phyloP scores from a whole-genome alignment of 2,329 filamentous ascomycete species.

The Monosporascus sp. region DNA sequence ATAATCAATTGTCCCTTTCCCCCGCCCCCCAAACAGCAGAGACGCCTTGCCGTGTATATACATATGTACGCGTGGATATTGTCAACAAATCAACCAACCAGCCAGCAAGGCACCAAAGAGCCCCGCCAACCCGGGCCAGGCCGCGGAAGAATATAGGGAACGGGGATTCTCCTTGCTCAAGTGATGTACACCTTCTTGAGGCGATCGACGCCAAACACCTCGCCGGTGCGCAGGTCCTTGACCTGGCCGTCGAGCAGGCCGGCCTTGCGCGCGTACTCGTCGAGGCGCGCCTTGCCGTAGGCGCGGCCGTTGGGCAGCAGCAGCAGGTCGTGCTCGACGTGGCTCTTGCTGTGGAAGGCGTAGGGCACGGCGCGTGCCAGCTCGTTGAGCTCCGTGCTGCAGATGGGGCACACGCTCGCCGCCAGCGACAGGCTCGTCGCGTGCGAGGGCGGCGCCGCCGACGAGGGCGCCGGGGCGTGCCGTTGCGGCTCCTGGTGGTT shows the following conservation, averaged over 20 bases:
- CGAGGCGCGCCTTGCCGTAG: constrained; percentile 71
- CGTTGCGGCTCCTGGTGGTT: constrained; percentile 6
- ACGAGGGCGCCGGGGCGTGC: constrained; percentile 17
- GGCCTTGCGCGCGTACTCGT: constrained; percentile 74
- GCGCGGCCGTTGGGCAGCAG: constrained; percentile 83
- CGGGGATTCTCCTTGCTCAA: constrained; percentile 31
- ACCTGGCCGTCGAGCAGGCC: constrained; percentile 63
- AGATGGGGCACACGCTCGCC: constrained; percentile 81
- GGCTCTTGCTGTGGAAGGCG: constrained; percentile 90
- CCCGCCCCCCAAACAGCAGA: too few relatives aligned
- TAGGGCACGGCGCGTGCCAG: constrained; percentile 86
- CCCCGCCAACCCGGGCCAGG: too few relatives aligned
- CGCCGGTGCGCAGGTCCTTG: constrained; percentile 73
- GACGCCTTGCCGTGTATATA: too few relatives aligned
- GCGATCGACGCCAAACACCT: constrained; percentile 56
- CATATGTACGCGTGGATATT: too few relatives aligned
- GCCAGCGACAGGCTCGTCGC: constrained; percentile 55
- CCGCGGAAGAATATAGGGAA: too few relatives aligned
- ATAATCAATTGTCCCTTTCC: too few relatives aligned
- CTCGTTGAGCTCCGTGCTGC: constrained; percentile 90
- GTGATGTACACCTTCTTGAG: constrained; percentile 91
- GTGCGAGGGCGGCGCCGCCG: constrained; percentile 28
- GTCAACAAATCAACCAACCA: too few relatives aligned
- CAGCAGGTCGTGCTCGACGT: constrained; percentile 81
- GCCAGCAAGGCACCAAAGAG: not conserved